Base-by-base conservation (phyloP, 305 asterid species). In the Fraxinus xanthoxyloides region DNA sequence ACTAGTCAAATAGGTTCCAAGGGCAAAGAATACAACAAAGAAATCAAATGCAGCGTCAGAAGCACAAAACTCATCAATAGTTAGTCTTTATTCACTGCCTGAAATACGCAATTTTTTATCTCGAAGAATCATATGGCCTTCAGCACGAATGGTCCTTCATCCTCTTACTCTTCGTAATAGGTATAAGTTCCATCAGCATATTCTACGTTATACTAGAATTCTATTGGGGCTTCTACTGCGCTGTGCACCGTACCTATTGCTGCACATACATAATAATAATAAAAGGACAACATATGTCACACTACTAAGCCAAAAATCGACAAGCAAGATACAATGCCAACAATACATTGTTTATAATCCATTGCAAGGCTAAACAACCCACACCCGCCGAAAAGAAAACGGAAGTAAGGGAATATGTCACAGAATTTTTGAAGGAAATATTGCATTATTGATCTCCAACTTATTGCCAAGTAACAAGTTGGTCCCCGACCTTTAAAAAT, bases 191-290 rank as follows among this genome's bases (percentile, higher is more conserved):
- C 74, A 24, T 67, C 36, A 28, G 35, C 74, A 67, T 10, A 67
- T 26, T 67, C 35, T 24, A 10, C 35, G 6, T 67, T 13, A 67
- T 2, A 23, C 89, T 1, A 89, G 84, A 72, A 80, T 89, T 78
- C 86, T 82, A 76, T 17, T 77, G 1, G 95, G 97, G 86, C 93
- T 88, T 83, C 91, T 90, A 84, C 94, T 94, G 46, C 92, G 79
- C 31, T 82, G 84, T 87, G 82, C 84, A 69, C 86, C 92, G 80
- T 85, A 82, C 28, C 95, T 86, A 78, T 7, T 17, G 36, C 75
- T 73, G 63, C 72, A 77, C 15, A 43, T 12, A 76, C 1, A 35
- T 35, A 34, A 34, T 35, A 35, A 48, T 12, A 46, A 13, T 46
- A 46, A 70, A 40, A 54, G 8, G 5, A 61, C 76, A 81, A 43